Evolutionary conservation across 2,329 filamentous ascomycete genomes (phyloP), one percentile per base, ranked within the genome.

Genomic region (Knoxdaviesia proteae): DNA sequence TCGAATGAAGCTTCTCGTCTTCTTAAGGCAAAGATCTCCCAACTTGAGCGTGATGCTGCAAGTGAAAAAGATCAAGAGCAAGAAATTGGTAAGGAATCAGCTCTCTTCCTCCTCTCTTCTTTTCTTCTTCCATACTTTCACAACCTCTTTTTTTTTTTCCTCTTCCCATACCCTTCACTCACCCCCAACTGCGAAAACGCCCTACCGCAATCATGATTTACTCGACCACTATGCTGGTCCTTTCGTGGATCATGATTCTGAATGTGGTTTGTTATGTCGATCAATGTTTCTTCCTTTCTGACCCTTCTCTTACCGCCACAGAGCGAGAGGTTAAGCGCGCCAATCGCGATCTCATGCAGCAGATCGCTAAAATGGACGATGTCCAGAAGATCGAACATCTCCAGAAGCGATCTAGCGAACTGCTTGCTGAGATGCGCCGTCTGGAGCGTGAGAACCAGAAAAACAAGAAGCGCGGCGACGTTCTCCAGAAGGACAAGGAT

Each of bases 401-500:
- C 8, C 84, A 88, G 51, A 88, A 84, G 55, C 84, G 86, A 53
- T 94, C 90, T 50, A 86, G 83, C 47, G 87, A 96, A 53, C 72
- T 96, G 5, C 67, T 96, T 45, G 79, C 83, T 43, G 87, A 94
- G 47, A 93, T 96, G 84, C 94, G 94, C 61, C 80, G 87, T 44
- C 71, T 93, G 46, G 88, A 98, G 58, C 80, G 87, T 47, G 90
- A 98, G 48, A 87, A 93, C 55, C 73, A 83, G 47, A 96, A 94
- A 62, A 90, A 88, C 53, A 96, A 94, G 68, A 93, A 94, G 60
- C 80, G 86, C 30, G 84, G 83, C 31, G 90, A 98, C 57, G 80
- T 84, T 54, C 61, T 98, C 44, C 90, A 98, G 59, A 98, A 96
- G 58, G 90, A 98, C 54, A 92, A 93, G 58, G 90, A 98, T 56